phyloP scores from a whole-genome alignment of 768 basidiomycete species.

The Russula abietina region DNA sequence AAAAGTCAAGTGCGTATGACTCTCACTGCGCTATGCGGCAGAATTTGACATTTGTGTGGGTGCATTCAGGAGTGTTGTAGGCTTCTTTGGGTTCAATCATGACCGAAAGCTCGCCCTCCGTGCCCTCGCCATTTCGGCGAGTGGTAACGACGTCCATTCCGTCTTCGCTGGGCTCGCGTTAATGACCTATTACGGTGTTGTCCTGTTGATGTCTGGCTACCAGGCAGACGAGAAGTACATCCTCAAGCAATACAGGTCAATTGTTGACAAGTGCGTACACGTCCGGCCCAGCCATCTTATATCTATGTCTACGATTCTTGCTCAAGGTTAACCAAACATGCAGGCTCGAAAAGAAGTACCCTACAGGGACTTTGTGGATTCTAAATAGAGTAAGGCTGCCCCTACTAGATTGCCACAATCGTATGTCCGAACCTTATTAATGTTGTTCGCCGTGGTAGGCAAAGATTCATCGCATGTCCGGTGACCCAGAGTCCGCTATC shows the following conservation, averaged over 20 bases:
- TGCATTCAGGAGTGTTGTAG: conserved; percentile 54
- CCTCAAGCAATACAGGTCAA: conserved; percentile 52
- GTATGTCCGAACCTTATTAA: neutral
- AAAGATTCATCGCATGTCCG: conserved; percentile 67
- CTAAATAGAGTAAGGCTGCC: conserved; percentile 49
- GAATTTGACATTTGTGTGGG: neutral
- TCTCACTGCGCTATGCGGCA: neutral
- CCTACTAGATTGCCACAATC: neutral
- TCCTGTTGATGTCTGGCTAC: conserved; percentile 65
- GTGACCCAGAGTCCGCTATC: conserved; percentile 61
- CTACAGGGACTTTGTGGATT: conserved; percentile 66
- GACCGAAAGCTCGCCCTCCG: conserved; percentile 63
- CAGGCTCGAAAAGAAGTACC: conserved; percentile 54
- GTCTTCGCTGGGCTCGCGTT: conserved; percentile 73
- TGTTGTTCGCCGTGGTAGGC: conserved; percentile 39
- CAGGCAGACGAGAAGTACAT: conserved; percentile 68
- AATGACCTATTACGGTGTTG: conserved; percentile 74
- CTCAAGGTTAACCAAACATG: neutral
- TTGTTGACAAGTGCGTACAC: conserved; percentile 53
- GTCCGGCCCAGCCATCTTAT: neutral
- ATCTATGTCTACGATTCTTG: neutral
- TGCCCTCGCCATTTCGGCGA: conserved; percentile 62
- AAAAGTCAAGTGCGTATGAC: conserved; percentile 49
- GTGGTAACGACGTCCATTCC: conserved; percentile 62
- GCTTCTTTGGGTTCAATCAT: conserved; percentile 70